These are phyloP conservation scores for Phaseolus lunatus DNA, from an alignment of 306 rosid species.

Conservation along the genomic window DNA sequence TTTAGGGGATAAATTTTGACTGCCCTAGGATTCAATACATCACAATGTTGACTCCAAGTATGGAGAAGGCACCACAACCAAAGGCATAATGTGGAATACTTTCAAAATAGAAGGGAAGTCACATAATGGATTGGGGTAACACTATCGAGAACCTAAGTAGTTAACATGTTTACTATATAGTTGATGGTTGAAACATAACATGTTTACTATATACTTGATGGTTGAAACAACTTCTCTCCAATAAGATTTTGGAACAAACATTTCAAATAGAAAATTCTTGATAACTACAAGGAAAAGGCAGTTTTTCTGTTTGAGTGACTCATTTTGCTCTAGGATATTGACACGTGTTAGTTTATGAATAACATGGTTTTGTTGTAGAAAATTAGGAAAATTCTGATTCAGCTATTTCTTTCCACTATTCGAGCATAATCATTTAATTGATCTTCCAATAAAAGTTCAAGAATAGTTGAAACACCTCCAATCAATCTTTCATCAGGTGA, in stretches of 20 bases:
- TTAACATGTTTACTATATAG: background rate
- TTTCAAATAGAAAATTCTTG: background rate
- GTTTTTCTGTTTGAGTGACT: background rate
- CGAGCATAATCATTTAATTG: background rate
- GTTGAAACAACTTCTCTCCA: background rate
- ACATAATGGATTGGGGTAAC: background rate
- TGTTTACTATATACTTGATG: background rate
- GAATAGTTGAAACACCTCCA: background rate
- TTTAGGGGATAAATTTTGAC: background rate
- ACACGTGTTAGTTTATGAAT: background rate
- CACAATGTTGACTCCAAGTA: background rate
- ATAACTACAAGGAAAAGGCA: background rate
- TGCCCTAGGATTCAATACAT: background rate
- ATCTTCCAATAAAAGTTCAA: background rate
- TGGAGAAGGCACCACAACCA: background rate
- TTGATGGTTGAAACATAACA: background rate
- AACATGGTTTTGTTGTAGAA: background rate
- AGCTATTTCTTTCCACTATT: background rate
- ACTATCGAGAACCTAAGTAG: background rate
- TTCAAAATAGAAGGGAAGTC: background rate
- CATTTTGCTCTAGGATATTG: background rate
- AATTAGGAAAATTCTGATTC: background rate
- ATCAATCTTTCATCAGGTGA: background rate
- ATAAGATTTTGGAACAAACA: background rate
- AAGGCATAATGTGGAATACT: background rate